These are phyloP conservation scores for Periconia macrospinosa DNA, from an alignment of 2,329 filamentous ascomycete species.

Conservation along the genomic window DNA sequence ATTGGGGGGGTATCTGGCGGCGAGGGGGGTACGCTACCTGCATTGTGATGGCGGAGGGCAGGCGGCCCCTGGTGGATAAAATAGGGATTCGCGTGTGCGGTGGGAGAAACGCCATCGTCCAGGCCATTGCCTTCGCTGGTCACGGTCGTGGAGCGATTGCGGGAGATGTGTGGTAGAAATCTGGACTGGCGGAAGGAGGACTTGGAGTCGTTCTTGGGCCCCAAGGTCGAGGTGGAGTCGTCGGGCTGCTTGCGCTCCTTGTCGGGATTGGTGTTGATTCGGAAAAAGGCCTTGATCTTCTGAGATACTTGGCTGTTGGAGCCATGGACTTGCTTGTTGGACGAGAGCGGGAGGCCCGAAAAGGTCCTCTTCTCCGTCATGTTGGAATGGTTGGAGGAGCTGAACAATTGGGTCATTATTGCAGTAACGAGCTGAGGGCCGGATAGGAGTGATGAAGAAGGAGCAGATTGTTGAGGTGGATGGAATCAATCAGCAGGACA, in stretches of 20 bases:
- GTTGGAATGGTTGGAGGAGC: conserved; percentile 37
- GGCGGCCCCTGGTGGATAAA: conserved; percentile 96
- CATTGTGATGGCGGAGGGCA: conserved; percentile 90
- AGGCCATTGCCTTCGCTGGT: conserved; percentile 90
- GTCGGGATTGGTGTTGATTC: conserved; percentile 59
- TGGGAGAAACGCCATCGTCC: conserved; percentile 87
- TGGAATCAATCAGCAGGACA: conserved; percentile 25
- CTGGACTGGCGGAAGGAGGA: conserved; percentile 78
- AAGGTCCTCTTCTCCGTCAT: conserved; percentile 51
- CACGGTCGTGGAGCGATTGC: conserved; percentile 86
- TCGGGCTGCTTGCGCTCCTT: conserved; percentile 43
- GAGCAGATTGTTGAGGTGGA: conserved; percentile 8
- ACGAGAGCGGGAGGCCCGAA: conserved; percentile 48
- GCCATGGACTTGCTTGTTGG: conserved; percentile 52
- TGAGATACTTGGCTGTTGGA: conserved; percentile 61
- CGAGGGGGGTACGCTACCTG: conserved; percentile 87
- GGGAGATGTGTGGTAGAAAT: conserved; percentile 84
- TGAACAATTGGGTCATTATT: conserved; percentile 51
- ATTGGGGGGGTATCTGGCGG: conserved; percentile 86
- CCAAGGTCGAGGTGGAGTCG: conserved; percentile 40
- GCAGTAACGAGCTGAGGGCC: not conserved
- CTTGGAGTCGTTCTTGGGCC: conserved; percentile 63
- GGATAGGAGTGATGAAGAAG: conserved; percentile 2
- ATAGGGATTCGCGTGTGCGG: conserved; percentile 93
- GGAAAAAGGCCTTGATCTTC: conserved; percentile 71